phyloP scores from a whole-genome alignment of 2,329 filamentous ascomycete species.

The Xylaria sp. region DNA sequence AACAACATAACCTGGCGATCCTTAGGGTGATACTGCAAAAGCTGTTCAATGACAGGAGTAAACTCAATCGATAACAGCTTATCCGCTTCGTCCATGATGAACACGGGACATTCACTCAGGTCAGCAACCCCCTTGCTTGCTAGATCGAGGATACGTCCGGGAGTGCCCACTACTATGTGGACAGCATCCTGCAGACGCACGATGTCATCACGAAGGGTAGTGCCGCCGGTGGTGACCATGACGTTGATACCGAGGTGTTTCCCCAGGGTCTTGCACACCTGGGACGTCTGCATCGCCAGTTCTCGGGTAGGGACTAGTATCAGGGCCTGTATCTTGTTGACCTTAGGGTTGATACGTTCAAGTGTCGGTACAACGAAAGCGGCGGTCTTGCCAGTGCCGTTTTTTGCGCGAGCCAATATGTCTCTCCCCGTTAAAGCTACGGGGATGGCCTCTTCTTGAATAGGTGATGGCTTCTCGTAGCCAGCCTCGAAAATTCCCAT shows the following conservation, averaged over 20 bases:
- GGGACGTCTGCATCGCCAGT: conserved; percentile 96
- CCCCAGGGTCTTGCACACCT: conserved; percentile 98
- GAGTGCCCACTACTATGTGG: conserved; percentile 97
- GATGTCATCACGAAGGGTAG: conserved; percentile 94
- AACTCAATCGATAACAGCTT: conserved; percentile 97
- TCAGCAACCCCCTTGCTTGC: conserved; percentile 97
- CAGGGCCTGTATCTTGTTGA: conserved; percentile 94
- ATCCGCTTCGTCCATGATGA: conserved; percentile 99
- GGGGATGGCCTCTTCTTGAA: conserved; percentile 98
- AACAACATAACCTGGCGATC: conserved; percentile 99
- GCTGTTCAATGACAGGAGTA: conserved; percentile 95
- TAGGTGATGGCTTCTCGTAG: conserved; percentile 98
- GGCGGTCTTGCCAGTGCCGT: conserved; percentile 97
- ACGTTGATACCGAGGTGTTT: conserved; percentile 98
- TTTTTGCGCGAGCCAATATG: conserved; percentile 95
- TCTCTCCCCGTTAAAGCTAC: conserved; percentile 95
- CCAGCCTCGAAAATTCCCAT: conserved; percentile 99
- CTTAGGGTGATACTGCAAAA: conserved; percentile 94
- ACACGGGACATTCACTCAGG: conserved; percentile 94
- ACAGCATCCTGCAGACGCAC: conserved; percentile 93
- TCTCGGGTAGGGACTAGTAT: conserved; percentile 97
- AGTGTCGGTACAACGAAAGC: conserved; percentile 97
- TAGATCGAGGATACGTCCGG: conserved; percentile 93
- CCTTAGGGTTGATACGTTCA: conserved; percentile 96
- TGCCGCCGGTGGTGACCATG: conserved; percentile 99